These are phyloP conservation scores for Penicillium brasilianum DNA, from an alignment of 2,329 filamentous ascomycete species.

Conservation along the genomic window DNA sequence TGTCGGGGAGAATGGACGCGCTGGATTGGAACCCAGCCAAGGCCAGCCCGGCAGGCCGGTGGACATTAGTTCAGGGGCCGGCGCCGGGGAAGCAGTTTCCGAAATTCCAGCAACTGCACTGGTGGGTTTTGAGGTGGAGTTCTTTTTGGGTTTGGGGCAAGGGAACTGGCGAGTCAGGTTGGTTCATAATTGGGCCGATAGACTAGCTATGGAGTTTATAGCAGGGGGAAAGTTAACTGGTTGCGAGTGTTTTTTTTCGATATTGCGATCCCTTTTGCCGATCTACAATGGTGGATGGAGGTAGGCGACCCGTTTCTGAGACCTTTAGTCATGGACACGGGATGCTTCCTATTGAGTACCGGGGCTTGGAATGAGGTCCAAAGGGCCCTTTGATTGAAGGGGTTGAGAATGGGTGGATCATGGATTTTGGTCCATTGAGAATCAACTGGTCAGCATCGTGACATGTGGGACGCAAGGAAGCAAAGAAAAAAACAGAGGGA, in stretches of 20 bases:
- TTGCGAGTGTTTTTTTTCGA: not conserved
- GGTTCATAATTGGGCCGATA: conserved; percentile 25
- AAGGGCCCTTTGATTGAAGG: conserved; percentile 19
- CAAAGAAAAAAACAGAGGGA: not conserved
- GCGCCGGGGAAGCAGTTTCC: conserved; percentile 41
- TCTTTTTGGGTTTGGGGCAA: not conserved
- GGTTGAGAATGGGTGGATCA: conserved; percentile 28
- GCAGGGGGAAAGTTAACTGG: not conserved
- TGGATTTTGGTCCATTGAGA: not conserved
- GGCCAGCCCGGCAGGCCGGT: conserved; percentile 27
- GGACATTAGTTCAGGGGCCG: conserved; percentile 37
- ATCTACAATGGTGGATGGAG: conserved; percentile 23
- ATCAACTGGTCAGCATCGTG: not conserved
- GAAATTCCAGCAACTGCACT: conserved; percentile 37
- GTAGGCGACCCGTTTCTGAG: conserved; percentile 14
- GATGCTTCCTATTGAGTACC: conserved; percentile 15
- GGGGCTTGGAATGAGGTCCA: conserved; percentile 21
- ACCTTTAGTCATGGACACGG: conserved; percentile 11
- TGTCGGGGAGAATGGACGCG: conserved; percentile 30
- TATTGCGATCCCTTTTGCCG: conserved; percentile 27
- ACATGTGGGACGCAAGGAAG: conserved; percentile 1
- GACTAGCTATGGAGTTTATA: not conserved
- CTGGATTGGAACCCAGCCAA: conserved; percentile 17
- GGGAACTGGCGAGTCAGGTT: conserved; percentile 16
- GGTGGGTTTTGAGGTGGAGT: conserved; percentile 23